A percentile compares a stretch with the other conserved stretches of the same genome.
These are phyloP conservation scores for Spergularia azorica DNA, from an alignment of 179 eudicot species.

Conservation along the genomic window DNA sequence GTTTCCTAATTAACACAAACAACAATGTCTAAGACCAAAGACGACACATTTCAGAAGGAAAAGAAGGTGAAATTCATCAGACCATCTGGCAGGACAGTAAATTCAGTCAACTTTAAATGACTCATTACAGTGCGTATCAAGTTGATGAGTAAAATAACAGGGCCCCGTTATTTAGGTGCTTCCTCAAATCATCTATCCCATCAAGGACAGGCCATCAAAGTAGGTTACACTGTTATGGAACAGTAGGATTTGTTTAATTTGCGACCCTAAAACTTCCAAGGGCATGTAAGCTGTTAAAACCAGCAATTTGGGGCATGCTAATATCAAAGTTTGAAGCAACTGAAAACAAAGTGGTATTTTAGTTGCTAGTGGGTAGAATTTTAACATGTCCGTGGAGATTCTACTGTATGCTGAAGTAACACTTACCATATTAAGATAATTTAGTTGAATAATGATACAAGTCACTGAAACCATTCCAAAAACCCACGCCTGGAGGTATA, in stretches of 20 bases:
- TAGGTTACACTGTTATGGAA: too few relatives aligned
- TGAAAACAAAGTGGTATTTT: background rate
- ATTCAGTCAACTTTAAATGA: too few relatives aligned
- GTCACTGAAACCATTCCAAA: slow-evolving; percentile 82
- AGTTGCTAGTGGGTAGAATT: background rate
- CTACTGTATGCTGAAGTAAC: background rate
- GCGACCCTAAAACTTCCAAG: too few relatives aligned
- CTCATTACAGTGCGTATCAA: too few relatives aligned
- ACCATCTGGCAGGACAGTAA: too few relatives aligned
- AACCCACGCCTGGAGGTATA: slow-evolving; percentile 70
- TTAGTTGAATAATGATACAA: slow-evolving; percentile 76
- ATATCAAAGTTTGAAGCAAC: background rate
- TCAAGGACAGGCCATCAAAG: too few relatives aligned
- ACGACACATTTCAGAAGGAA: background rate
- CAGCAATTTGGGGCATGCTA: background rate
- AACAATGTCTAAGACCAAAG: background rate
- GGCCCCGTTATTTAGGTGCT: too few relatives aligned
- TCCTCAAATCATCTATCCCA: too few relatives aligned
- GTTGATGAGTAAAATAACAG: too few relatives aligned
- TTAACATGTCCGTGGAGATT: background rate
- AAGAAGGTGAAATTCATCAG: too few relatives aligned
- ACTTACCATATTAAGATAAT: slow-evolving; percentile 86
- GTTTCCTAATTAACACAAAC: background rate
- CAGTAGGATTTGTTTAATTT: too few relatives aligned
- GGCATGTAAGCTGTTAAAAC: background rate